Base-by-base conservation (phyloP, 768 basidiomycete species). In the Suillus plorans region DNA sequence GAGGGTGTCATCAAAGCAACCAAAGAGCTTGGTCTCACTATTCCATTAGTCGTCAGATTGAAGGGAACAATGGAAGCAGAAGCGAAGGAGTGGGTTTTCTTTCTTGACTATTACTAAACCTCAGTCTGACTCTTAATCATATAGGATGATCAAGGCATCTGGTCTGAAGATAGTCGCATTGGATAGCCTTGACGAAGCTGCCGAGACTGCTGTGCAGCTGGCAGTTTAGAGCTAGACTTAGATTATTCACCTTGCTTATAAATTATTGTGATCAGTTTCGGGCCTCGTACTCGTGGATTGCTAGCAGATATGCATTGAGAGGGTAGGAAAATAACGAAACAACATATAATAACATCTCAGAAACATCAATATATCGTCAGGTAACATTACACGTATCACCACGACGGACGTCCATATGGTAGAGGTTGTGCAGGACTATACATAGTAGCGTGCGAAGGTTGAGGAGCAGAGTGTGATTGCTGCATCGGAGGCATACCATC, bases 1-100 rank as follows among this genome's bases (percentile, higher is more conserved):
- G 95, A 97, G 77, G 97, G 97, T 78, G 97, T 99, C 74, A 99
- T 99, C 80, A 95, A 94, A 70, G 97, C 97, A 25, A 94, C 96
- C 36, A 93, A 92, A 77, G 97, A 99, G 75, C 84, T 99, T 50
- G 79, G 86, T 50, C 78, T 99, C 64, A 85, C 77, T 9, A 90
- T 99, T 65, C 97, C 97, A 56, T 77, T 99, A 57, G 86, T 99
- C 67, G 97, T 99, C 47, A 85, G 97, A 68, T 82, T 99, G 68
- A 97, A 99, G 80, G 97, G 97, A 60, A 99, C 96, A 22, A 99
- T 95, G 79, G 97, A 99, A 77, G 81, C 80, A 42, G 97, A 99
- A 78, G 97, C 97, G 4, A 98, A 99, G 80, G 81, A 89, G 95
- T 97, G 78, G 69, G 92, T 84, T 12, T 59, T 44, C 63, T 60